phyloP scores from a whole-genome alignment of 306 rosid genomes.

The Inga oerstediana region DNA sequence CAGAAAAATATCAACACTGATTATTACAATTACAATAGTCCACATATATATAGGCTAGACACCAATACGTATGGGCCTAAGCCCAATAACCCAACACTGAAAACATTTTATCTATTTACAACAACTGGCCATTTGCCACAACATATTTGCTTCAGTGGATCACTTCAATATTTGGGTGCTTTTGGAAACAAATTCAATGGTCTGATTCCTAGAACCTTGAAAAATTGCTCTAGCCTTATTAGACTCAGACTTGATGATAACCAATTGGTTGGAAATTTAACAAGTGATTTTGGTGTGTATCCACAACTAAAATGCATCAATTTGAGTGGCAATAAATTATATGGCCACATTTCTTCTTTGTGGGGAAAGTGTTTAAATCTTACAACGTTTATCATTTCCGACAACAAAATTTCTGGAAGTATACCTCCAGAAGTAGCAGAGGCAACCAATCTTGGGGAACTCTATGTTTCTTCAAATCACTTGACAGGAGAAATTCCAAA shows the following conservation, averaged over 20 bases:
- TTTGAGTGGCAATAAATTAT: constrained; percentile 21
- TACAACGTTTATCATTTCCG: neutral
- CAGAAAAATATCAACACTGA: too few relatives aligned
- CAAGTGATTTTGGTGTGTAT: constrained; percentile 26
- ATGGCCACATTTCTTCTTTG: constrained; percentile 6
- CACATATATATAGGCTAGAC: too few relatives aligned
- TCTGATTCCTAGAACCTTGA: neutral
- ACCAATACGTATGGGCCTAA: too few relatives aligned
- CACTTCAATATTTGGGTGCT: neutral
- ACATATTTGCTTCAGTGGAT: neutral
- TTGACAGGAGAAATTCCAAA: neutral
- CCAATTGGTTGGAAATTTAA: neutral
- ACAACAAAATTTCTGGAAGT: neutral
- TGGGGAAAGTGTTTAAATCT: constrained; percentile 5
- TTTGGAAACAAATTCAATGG: neutral
- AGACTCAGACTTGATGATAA: constrained; percentile 37
- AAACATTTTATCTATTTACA: too few relatives aligned
- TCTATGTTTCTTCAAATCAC: neutral
- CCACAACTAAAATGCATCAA: constrained; percentile 5
- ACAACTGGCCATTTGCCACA: neutral
- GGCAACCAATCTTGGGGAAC: neutral
- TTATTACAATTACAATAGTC: too few relatives aligned
- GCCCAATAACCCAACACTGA: too few relatives aligned
- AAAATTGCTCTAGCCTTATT: neutral
- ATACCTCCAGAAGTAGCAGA: neutral